Conservation (phyloP, 179 eudicot species). For the Patellifolia procumbens region DNA sequence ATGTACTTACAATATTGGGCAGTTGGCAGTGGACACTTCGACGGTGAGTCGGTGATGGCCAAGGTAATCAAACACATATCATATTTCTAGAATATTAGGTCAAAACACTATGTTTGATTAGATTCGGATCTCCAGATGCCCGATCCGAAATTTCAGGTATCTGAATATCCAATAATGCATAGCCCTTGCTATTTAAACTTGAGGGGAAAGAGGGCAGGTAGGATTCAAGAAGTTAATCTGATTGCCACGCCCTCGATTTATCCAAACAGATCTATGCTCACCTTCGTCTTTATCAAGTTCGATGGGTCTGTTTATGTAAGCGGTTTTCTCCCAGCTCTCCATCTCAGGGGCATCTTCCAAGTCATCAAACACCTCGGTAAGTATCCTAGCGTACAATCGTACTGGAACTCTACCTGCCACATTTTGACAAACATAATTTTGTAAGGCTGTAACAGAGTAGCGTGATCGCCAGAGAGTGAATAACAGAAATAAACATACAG, state of each 20-base stretch:
- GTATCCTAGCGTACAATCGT: constrained; percentile 67
- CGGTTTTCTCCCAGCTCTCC: constrained; percentile 84
- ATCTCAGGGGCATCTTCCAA: constrained; percentile 63
- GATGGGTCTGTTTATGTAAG: constrained; percentile 81
- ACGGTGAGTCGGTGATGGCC: too few species aligned
- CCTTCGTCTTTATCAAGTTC: constrained; percentile 66
- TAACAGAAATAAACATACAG: constrained; percentile 7
- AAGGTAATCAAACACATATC: too few species aligned
- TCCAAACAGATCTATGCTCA: constrained; percentile 27
- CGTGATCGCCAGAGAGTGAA: background rate
- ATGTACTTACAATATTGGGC: too few species aligned
- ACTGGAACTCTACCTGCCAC: constrained; percentile 86
- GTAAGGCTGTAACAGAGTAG: background rate
- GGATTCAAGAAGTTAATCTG: background rate
- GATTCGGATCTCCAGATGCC: too few species aligned
- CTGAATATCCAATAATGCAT: too few species aligned
- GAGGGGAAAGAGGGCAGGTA: background rate
- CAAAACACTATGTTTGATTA: too few species aligned
- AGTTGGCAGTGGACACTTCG: too few species aligned
- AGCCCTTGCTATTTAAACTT: background rate
- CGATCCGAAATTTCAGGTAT: too few species aligned
- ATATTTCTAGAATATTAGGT: too few species aligned
- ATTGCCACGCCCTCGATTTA: background rate
- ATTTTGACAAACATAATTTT: constrained; percentile 14
- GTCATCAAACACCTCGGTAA: constrained; percentile 59